Conservation (phyloP, 176 grass and related monocot species). For the Rhipidocladum racemiflorum region DNA sequence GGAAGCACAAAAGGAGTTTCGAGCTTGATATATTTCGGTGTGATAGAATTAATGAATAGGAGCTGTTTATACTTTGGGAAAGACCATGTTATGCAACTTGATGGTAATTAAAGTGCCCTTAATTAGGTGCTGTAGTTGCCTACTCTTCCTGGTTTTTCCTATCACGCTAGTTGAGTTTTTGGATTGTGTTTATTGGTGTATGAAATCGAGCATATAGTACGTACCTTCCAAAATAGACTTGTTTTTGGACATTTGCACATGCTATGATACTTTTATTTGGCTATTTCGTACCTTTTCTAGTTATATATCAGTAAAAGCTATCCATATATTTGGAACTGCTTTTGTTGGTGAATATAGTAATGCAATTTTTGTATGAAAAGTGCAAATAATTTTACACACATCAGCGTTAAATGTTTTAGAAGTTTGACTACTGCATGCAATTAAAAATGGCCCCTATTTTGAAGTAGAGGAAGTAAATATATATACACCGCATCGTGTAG, state of each 20-base stretch:
- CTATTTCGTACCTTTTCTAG: neutral
- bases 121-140: neutral
- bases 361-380: neutral
- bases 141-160: neutral
- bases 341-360: neutral
- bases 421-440: too few species aligned
- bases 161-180: neutral
- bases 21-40: neutral
- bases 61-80: neutral
- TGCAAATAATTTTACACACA: neutral
- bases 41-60: neutral
- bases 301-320: neutral
- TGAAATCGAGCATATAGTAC: neutral
- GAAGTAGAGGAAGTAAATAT: neutral
- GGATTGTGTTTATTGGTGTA: neutral
- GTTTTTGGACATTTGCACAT: neutral
- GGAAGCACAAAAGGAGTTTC: neutral
- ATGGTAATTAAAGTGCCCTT: neutral
- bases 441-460: neutral
- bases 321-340: neutral
- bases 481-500: neutral
- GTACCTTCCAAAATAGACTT: neutral
- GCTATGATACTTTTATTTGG: too few species aligned
- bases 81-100: neutral
- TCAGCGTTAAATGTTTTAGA: neutral